phyloP scores from a whole-genome alignment of 2,329 filamentous ascomycete species.

The Fusarium azukiicola region DNA sequence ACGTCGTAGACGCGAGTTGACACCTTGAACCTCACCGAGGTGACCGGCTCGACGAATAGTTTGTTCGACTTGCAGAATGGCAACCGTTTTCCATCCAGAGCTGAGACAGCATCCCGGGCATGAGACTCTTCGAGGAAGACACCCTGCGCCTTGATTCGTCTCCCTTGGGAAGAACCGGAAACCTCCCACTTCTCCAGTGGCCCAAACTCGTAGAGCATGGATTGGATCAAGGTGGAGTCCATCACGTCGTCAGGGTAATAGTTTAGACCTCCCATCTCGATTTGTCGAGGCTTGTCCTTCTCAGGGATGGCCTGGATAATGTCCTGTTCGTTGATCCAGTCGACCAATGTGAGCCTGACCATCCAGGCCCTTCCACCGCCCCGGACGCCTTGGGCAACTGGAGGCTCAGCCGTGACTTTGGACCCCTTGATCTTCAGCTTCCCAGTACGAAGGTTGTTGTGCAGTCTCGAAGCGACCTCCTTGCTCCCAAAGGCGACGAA shows the following conservation, averaged over 20 bases:
- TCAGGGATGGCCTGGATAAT: constrained; percentile 24
- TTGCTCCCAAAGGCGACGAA: constrained; percentile 56
- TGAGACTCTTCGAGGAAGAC: constrained; percentile 63
- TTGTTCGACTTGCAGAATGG: constrained; percentile 56
- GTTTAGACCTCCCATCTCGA: constrained; percentile 35
- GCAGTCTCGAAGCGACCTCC: constrained; percentile 46
- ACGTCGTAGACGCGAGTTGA: constrained; percentile 57
- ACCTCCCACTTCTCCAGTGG: constrained; percentile 61
- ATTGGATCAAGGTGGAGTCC: constrained; percentile 51
- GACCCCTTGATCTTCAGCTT: no score
- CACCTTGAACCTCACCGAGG: constrained; percentile 65
- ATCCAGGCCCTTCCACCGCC: not conserved
- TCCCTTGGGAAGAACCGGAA: constrained; percentile 49
- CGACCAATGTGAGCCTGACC: constrained; percentile 19
- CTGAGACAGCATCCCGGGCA: constrained; percentile 59
- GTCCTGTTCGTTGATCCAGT: constrained; percentile 12
- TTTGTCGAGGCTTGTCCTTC: not conserved
- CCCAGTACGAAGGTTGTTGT: constrained; percentile 40
- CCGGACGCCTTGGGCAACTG: not conserved
- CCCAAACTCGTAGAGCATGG: constrained; percentile 57
- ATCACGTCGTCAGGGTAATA: constrained; percentile 51
- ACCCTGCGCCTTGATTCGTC: constrained; percentile 64
- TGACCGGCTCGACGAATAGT: constrained; percentile 62
- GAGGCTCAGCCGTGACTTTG: constrained; percentile 36
- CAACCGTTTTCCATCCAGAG: constrained; percentile 57